Evolutionary conservation across 345 rosid genomes (phyloP), one percentile per base, ranked within the genome.

Genomic region (Sisymbrium altissimum): DNA sequence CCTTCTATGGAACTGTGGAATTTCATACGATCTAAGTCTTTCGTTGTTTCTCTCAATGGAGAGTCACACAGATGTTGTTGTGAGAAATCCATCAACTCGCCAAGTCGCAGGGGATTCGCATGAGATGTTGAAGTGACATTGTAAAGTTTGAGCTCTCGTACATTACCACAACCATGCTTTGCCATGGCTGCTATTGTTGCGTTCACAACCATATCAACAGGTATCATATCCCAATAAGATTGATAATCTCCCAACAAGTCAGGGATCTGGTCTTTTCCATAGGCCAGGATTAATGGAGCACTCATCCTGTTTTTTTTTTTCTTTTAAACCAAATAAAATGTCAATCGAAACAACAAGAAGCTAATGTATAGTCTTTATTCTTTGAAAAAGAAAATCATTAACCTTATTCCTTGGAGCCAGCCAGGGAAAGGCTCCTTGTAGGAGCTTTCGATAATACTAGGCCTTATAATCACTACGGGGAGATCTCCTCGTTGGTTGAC

Each of bases 391-490:
- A 13, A 54, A 54, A 54, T 12, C 14, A 15, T 4, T 11, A 15
- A 72, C 76, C 76, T 72, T 9, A 61, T 29, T 61, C 98, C 97
- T 84, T 90, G 96, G 64, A 80, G 83, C 98, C 97, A 93, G 12
- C 98, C 93, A 0, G 93, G 86, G 74, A 93, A 93, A 6, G 98
- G 93, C 45, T 93, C 96, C 14, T 72, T 84, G 81, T 65, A 89
- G 30, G 98, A 88, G 75, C 98, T 87, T 36, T 86, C 87, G 5
- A 90, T 36, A 35, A 79, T 71, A 10, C 95, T 80, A 0, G 98
- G 96, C 9, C 98, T 88, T 39, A 84, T 65, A 38, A 87, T 82
- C 33, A 85, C 92, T 0, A 84, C 77, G 0, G 92, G 80, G 14
- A 87, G 4, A 27, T 86, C 72, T 58, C 78, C 90, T 77, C 85